Conservation (phyloP, 352 stramenopile species). For the Thraustotheca clavata region DNA sequence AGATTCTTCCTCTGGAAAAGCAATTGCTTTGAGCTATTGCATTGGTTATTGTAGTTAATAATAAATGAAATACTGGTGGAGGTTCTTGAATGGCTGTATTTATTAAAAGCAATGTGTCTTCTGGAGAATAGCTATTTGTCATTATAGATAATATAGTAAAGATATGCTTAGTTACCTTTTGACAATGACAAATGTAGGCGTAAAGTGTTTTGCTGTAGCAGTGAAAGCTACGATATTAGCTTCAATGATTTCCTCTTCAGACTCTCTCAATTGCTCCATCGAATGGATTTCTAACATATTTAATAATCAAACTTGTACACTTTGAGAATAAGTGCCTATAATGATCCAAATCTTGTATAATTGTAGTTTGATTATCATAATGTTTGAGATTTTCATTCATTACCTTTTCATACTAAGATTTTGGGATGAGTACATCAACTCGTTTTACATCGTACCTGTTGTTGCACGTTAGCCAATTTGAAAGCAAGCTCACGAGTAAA, state of each 20-base stretch:
- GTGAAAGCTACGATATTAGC: neutral
- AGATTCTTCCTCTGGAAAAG: neutral
- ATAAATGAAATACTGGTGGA: too few relatives aligned
- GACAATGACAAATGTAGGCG: neutral
- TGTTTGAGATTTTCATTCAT: too few relatives aligned
- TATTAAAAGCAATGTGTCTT: neutral
- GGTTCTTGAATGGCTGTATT: neutral
- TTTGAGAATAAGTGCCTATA: neutral
- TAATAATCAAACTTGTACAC: neutral
- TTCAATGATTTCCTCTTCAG: neutral
- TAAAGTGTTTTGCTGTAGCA: neutral
- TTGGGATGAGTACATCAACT: too few relatives aligned
- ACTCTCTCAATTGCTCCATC: neutral
- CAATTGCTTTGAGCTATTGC: neutral
- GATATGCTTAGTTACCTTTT: neutral
- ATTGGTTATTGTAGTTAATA: too few relatives aligned
- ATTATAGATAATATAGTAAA: neutral
- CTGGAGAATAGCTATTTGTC: neutral
- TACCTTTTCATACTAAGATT: constrained; percentile 17
- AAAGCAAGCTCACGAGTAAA: neutral
- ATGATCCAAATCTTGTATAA: constrained; percentile 5
- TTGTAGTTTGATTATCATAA: too few relatives aligned
- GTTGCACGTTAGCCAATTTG: neutral
- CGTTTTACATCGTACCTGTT: too few relatives aligned
- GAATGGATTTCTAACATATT: neutral